phyloP scores from a whole-genome alignment of 2,329 filamentous ascomycete species.

The Colletotrichum sp. region DNA sequence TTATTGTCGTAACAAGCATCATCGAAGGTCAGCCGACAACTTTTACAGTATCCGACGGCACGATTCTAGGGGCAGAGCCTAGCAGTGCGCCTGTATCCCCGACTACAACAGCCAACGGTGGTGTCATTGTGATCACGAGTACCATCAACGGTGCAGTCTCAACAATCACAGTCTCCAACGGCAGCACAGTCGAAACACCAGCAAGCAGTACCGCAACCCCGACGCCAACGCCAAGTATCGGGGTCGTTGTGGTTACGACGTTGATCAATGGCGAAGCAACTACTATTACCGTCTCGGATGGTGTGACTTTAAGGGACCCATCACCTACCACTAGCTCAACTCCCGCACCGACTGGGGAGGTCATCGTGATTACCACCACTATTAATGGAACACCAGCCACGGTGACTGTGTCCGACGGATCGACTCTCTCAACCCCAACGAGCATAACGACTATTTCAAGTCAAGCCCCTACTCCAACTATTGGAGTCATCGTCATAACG shows the following conservation, averaged over 20 bases:
- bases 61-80: background rate
- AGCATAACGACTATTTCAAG: rapidly evolving
- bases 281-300: background rate
- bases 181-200: background rate
- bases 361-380: background rate
- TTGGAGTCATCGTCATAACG: background rate
- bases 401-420: background rate
- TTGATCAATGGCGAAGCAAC: background rate
- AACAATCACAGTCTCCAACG: background rate
- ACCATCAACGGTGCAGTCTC: background rate
- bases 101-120: background rate
- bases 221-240: background rate
- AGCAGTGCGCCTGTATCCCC: background rate
- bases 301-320: background rate
- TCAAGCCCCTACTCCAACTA: background rate
- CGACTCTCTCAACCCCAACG: background rate
- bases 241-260: background rate
- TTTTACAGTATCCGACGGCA: background rate
- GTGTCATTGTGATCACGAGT: background rate
- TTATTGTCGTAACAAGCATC: background rate
- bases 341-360: background rate
- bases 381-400: background rate
- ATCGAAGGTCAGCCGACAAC: background rate
- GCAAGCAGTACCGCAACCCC: background rate
- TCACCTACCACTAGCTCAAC: background rate